phyloP scores from a whole-genome alignment of 495 filamentous ascomycete genomes.

The Penicillium goetzii region DNA sequence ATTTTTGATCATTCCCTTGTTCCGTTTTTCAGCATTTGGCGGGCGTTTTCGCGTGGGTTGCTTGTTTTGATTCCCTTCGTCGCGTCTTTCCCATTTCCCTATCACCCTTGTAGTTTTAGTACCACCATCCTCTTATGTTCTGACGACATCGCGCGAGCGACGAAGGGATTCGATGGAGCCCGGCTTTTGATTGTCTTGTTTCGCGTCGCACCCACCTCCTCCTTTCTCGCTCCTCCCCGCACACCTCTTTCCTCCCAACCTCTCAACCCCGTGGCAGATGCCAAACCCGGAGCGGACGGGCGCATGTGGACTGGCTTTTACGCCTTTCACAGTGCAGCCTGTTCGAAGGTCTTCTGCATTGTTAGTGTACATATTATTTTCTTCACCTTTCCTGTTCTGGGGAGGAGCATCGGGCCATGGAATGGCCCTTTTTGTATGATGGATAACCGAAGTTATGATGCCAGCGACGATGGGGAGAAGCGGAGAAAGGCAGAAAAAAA shows the following conservation, averaged over 20 bases:
- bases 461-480: slow-evolving; percentile 42
- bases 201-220: slow-evolving; percentile 24
- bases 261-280: slow-evolving; percentile 31
- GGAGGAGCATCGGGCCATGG: slow-evolving; percentile 20
- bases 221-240: slow-evolving; percentile 18
- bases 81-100: slow-evolving; percentile 23
- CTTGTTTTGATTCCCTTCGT: slow-evolving; percentile 24
- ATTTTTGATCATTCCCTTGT: slow-evolving; percentile 26
- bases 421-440: slow-evolving; percentile 31
- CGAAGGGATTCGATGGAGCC: slow-evolving; percentile 32
- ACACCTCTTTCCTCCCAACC: slow-evolving; percentile 23
- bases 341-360: slow-evolving; percentile 17
- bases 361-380: slow-evolving; percentile 50
- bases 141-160: slow-evolving; percentile 28
- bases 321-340: slow-evolving; percentile 20
- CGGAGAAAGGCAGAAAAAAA: slow-evolving; percentile 36
- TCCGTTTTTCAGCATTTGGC: slow-evolving; percentile 41
- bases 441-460: slow-evolving; percentile 50
- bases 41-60: slow-evolving; percentile 41
- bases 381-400: slow-evolving; percentile 7
- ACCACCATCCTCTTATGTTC: slow-evolving; percentile 32
- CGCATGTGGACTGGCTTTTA: neutral
- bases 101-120: slow-evolving; percentile 46
- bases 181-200: slow-evolving; percentile 29
- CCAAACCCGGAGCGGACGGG: neutral